Evolutionary conservation across 345 rosid genomes (phyloP).

Genomic region (Passiflora organensis): DNA sequence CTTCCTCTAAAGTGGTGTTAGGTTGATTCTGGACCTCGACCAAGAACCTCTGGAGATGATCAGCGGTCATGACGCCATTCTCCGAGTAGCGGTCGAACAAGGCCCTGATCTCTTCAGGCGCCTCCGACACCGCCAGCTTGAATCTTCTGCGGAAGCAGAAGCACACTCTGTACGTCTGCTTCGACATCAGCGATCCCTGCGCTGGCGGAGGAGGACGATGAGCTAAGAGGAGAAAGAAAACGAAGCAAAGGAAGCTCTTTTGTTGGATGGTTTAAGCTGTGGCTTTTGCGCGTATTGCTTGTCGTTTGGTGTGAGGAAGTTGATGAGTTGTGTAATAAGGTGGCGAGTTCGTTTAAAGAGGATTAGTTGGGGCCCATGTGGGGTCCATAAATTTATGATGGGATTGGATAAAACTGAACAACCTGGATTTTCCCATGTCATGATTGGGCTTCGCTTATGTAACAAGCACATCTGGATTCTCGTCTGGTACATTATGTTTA

Average conservation of each 20-base stretch:
- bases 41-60: constrained; percentile 55
- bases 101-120: constrained; percentile 63
- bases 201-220: background rate
- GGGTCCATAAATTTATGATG: no score
- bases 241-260: background rate
- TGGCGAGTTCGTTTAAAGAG: no score
- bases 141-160: constrained; percentile 71
- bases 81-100: constrained; percentile 43
- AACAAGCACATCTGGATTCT: no score
- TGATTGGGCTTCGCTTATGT: no score
- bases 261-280: no score
- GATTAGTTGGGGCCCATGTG: no score
- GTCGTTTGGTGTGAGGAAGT: no score
- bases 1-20: constrained; percentile 37
- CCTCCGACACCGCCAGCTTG: constrained; percentile 64
- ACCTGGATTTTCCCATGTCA: no score
- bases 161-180: constrained; percentile 73
- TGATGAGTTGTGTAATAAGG: no score
- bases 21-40: constrained; percentile 47
- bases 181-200: constrained; percentile 58
- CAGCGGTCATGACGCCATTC: constrained; percentile 42
- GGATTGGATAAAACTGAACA: no score
- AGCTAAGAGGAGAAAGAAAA: background rate
- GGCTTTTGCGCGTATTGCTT: no score
- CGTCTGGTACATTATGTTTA: no score